These are phyloP conservation scores for Suaeda aralocaspica DNA, from an alignment of 148 eudicot species.

Conservation along the genomic window DNA sequence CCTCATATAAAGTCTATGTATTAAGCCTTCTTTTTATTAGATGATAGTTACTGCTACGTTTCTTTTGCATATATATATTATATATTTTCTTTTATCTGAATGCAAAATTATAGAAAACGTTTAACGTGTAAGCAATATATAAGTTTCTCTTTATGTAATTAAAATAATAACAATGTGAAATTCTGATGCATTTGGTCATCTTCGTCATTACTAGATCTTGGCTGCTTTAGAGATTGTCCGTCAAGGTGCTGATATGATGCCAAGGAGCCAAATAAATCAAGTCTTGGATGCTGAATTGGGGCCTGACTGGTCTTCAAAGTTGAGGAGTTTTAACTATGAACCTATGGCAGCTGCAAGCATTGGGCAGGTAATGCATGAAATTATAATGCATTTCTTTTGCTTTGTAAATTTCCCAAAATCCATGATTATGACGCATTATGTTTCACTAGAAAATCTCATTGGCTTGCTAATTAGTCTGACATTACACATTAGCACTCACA, in stretches of 20 bases:
- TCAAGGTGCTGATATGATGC: constrained; percentile 99
- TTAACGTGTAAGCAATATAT: too few relatives aligned
- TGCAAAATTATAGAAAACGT: too few relatives aligned
- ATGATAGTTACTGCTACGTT: background rate
- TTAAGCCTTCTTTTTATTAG: background rate
- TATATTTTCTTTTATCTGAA: background rate
- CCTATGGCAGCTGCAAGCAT: constrained; percentile 97
- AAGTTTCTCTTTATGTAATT: background rate
- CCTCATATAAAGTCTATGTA: background rate
- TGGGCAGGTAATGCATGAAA: constrained; percentile 49
- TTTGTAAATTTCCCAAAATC: background rate
- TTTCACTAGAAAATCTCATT: background rate
- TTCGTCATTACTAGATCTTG: constrained; percentile 48
- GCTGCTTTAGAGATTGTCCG: constrained; percentile 97
- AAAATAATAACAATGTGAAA: background rate
- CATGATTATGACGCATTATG: background rate
- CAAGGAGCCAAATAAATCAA: constrained; percentile 84
- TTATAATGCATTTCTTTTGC: background rate
- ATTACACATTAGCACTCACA: background rate
- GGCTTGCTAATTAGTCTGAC: background rate
- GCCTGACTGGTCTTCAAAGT: constrained; percentile 73
- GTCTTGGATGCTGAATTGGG: constrained; percentile 89
- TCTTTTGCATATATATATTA: background rate
- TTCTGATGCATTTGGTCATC: background rate
- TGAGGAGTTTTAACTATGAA: constrained; percentile 79